phyloP scores from a whole-genome alignment of 2,329 filamentous ascomycete genomes.

The Cladosporium sp. region DNA sequence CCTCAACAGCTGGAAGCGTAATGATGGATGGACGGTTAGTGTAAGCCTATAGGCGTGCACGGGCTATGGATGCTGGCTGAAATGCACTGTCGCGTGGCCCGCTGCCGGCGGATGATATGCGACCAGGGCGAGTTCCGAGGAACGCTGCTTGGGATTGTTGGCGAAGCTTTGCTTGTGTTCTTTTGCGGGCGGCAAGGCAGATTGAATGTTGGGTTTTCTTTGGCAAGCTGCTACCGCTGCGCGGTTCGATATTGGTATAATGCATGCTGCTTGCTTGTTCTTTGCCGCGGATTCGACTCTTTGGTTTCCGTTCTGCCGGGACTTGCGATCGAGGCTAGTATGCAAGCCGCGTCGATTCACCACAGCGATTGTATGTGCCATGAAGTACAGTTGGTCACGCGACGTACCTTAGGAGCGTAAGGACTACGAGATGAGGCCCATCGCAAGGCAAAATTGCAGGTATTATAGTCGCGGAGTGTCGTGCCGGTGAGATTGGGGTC shows the following conservation, averaged over 20 bases:
- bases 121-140: neutral
- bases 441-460: neutral
- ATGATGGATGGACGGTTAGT: neutral
- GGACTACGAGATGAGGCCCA: neutral
- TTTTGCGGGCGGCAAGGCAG: neutral
- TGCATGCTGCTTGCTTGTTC: neutral
- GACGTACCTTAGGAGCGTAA: neutral
- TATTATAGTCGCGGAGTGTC: conserved; percentile 7
- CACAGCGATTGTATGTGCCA: neutral
- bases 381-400: neutral
- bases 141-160: neutral
- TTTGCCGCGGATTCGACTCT: neutral
- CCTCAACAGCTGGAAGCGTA: neutral
- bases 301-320: neutral
- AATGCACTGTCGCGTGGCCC: neutral
- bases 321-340: neutral
- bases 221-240: neutral
- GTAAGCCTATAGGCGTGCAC: neutral
- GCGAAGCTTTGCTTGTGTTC: conserved; percentile 11
- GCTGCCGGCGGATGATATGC: conserved; percentile 3
- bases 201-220: neutral
- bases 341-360: neutral
- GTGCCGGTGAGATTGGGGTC: conserved; percentile 10
- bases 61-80: neutral
- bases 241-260: neutral